Evolutionary conservation across 2,329 filamentous ascomycete species (phyloP), one percentile per base, ranked within the genome.

Genomic region (Penicillium sp.): DNA sequence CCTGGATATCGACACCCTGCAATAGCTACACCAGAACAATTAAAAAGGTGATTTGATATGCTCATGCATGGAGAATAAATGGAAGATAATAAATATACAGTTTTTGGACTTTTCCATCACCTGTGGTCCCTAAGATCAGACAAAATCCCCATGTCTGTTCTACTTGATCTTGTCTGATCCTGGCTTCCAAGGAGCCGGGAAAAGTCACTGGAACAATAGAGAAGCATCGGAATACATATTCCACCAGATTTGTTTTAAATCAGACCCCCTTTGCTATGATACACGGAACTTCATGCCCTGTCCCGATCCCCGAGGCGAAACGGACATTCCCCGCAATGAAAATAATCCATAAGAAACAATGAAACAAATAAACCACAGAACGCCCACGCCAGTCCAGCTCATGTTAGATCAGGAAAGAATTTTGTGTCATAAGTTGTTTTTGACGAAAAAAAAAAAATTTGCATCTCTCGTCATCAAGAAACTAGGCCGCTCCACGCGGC

Each of bases 401-500:
- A 60, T 54, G 17, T 39, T 53, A 57, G 51, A 58, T 49, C 25
- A 31, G 50, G 19, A 55, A 53, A 58, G 1, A 58, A 13, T 57
- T 53, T 55, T 53, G 49, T 12, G 35, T 41, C 55, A n/a, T 56
- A 17, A 38, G 23, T 56, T 36, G 5, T 47, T 38, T 27, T 47
- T 23, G n/a, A 29, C 15, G n/a, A 13, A 19, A 42, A 23, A 29
- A 44, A 4, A 31, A 13, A 21, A 43, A 35, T 17, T n/a, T n/a
- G n/a, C 31, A 19, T 35, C 36, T 41, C 44, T 38, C 21, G 15
- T 19, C 27, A 36, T 19, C 21, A 36, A 53, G 23, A 52, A 58
- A 41, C 43, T 67, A 85, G 19, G 74, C 78, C 27, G 84, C 80
- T 23, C 86, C 89, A 61, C 90, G 86, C 15, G 93, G 93, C 79